Percentiles rank a stretch among this genome's conserved stretches.
These are phyloP conservation scores for Beauveria varroae DNA, from an alignment of 2,329 filamentous ascomycete species.

Conservation along the genomic window DNA sequence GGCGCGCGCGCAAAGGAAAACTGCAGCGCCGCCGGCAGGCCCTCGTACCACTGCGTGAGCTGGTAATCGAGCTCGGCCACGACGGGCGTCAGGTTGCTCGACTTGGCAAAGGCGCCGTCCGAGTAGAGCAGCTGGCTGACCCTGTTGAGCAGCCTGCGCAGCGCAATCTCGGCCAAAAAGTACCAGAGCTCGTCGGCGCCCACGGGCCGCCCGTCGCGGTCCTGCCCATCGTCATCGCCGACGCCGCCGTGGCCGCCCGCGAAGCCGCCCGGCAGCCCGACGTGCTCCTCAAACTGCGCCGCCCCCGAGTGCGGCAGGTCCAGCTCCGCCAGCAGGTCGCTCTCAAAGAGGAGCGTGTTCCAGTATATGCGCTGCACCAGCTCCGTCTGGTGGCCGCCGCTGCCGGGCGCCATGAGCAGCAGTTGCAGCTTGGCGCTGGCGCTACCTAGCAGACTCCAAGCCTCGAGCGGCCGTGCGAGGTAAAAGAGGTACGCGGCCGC, in stretches of 20 bases:
- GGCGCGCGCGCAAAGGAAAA: constrained; percentile 65
- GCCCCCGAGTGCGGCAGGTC: constrained; percentile 79
- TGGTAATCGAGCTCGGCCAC: constrained; percentile 77
- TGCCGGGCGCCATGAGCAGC: constrained; percentile 62
- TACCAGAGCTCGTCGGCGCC: constrained; percentile 79
- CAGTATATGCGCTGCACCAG: constrained; percentile 74
- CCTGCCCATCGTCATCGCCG: constrained; percentile 39
- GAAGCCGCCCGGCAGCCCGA: constrained; percentile 71
- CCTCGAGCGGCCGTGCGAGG: constrained; percentile 71
- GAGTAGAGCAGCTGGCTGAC: constrained; percentile 76
- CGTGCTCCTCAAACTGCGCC: constrained; percentile 72
- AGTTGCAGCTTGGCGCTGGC: constrained; percentile 77
- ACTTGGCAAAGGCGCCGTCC: constrained; percentile 62
- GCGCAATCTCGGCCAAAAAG: constrained; percentile 74
- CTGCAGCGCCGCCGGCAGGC: constrained; percentile 64
- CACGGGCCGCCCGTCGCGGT: constrained; percentile 46
- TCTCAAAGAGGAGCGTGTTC: constrained; percentile 76
- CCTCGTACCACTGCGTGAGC: constrained; percentile 78
- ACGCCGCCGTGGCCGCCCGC: constrained; percentile 44
- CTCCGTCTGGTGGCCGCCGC: constrained; percentile 63
- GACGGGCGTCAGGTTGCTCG: constrained; percentile 66
- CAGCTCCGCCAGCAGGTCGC: constrained; percentile 69
- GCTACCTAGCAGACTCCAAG: constrained; percentile 72
- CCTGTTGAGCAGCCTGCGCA: constrained; percentile 68
- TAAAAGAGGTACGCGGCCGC: constrained; percentile 80